Percentiles rank a stretch among this genome's conserved stretches.
Evolutionary conservation across 169 alveolate genomes (phyloP).

Genomic region (Cryptosporidium meleagridis): DNA sequence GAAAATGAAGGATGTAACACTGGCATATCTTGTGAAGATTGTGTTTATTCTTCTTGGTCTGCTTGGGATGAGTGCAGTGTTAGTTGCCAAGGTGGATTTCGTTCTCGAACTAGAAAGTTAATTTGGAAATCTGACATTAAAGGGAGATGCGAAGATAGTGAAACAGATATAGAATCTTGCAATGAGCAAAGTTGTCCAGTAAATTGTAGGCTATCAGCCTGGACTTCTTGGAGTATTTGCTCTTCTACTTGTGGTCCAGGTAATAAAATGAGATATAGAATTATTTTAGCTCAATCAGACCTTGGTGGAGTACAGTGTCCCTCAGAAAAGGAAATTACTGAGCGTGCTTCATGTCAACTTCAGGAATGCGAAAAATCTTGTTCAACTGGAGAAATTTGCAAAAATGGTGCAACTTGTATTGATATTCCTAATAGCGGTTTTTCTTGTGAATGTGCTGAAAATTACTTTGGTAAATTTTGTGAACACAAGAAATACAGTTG

Average conservation of each 20-base stretch:
- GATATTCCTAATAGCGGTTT: conserved; percentile 53
- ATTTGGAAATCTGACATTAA: conserved; percentile 70
- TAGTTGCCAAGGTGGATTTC: conserved; percentile 47
- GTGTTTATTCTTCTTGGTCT: conserved; percentile 55
- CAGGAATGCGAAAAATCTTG: conserved; percentile 56
- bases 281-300: conserved; percentile 24
- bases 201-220: conserved; percentile 33
- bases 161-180: conserved; percentile 32
- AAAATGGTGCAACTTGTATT: conserved; percentile 63
- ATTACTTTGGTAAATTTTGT: conserved; percentile 58
- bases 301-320: conserved; percentile 73
- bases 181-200: conserved; percentile 64
- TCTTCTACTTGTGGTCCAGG: conserved; percentile 73
- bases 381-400: conserved; percentile 7
- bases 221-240: conserved; percentile 62
- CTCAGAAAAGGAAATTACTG: conserved; percentile 24
- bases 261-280: conserved; percentile 29
- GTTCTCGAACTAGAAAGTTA: conserved; percentile 54
- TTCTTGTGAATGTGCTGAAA: conserved; percentile 46
- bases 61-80: conserved; percentile 34
- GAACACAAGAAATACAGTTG: conserved; percentile 33
- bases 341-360: conserved; percentile 27
- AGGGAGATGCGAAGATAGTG: conserved; percentile 21
- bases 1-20: conserved; percentile 58
- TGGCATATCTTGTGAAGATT: conserved; percentile 53